Evolutionary conservation across 495 filamentous ascomycete genomes (phyloP).

Genomic region (Penicillium ochrochloron): DNA sequence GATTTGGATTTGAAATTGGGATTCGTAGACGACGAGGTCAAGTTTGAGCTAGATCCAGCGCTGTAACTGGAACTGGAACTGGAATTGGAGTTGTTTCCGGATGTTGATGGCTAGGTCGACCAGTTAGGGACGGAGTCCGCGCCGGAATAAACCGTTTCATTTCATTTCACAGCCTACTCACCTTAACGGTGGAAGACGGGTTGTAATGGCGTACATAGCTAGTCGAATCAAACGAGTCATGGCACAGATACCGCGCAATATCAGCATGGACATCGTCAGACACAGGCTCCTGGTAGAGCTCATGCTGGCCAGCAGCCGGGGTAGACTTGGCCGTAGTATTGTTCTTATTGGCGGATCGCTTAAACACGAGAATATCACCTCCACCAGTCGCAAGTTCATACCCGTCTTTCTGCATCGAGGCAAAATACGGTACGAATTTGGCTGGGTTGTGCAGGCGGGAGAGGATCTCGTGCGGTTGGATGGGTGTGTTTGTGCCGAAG

Average conservation of each 20-base stretch:
- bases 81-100: background rate
- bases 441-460: slow-evolving; percentile 69
- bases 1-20: slow-evolving; percentile 28
- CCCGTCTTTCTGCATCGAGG: slow-evolving; percentile 64
- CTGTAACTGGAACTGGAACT: background rate
- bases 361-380: slow-evolving; percentile 74
- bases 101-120: slow-evolving; percentile 31
- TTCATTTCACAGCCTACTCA: slow-evolving; percentile 48
- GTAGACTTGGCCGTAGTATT: slow-evolving; percentile 2
- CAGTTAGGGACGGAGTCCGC: slow-evolving; percentile 30
- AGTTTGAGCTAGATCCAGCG: background rate
- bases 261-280: slow-evolving; percentile 18
- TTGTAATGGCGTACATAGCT: background rate
- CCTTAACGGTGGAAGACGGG: slow-evolving; percentile 37
- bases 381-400: slow-evolving; percentile 75
- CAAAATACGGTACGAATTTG: slow-evolving; percentile 73
- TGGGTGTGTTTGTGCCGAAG: slow-evolving; percentile 44
- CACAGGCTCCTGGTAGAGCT: slow-evolving; percentile 4
- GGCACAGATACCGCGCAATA: slow-evolving; percentile 11
- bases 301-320: slow-evolving; percentile 14
- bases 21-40: slow-evolving; percentile 9
- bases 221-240: slow-evolving; percentile 21
- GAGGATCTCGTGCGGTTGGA: slow-evolving; percentile 65
- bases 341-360: slow-evolving; percentile 51
- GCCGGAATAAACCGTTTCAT: slow-evolving; percentile 61